phyloP scores from a whole-genome alignment of 2,329 filamentous ascomycete species.

The Sclerotiophoma versabilis region DNA sequence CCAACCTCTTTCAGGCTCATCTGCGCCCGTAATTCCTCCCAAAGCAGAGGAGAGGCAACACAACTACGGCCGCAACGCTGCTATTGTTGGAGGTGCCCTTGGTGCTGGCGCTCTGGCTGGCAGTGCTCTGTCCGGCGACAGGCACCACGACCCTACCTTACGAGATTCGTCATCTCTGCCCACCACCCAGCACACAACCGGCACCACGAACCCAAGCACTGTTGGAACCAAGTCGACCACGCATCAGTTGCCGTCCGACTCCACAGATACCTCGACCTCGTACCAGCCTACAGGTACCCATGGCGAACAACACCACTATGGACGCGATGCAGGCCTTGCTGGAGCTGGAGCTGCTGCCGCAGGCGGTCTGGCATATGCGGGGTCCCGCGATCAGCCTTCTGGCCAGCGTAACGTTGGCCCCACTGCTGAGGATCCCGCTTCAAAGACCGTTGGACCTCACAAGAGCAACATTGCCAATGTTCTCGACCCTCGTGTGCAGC shows the following conservation, averaged over 20 bases:
- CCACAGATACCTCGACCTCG: neutral
- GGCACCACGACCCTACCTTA: neutral
- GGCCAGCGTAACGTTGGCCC: slow-evolving; percentile 31
- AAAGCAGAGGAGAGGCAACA: slow-evolving; percentile 27
- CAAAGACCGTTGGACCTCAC: slow-evolving; percentile 40
- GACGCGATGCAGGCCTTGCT: slow-evolving; percentile 31
- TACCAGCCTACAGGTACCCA: neutral
- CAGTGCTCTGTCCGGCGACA: slow-evolving; percentile 29
- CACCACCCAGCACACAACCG: slow-evolving; percentile 11
- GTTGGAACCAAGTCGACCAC: slow-evolving; percentile 3
- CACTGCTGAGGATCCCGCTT: slow-evolving; percentile 33
- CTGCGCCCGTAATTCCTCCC: slow-evolving; percentile 7
- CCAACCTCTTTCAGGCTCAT: slow-evolving; percentile 15
- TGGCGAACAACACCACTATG: slow-evolving; percentile 21
- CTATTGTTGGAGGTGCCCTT: slow-evolving; percentile 38
- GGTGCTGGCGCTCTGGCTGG: slow-evolving; percentile 39
- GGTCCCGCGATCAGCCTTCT: slow-evolving; percentile 22
- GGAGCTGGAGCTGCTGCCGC: slow-evolving; percentile 14
- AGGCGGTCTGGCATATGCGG: slow-evolving; percentile 20
- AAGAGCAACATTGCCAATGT: slow-evolving; percentile 43
- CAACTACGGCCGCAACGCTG: slow-evolving; percentile 37
- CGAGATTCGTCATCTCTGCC: slow-evolving; percentile 2
- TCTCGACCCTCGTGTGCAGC: slow-evolving; percentile 40
- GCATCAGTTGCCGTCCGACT: slow-evolving; percentile 1
- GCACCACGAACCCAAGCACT: slow-evolving; percentile 5